Evolutionary conservation across 2,329 filamentous ascomycete species (phyloP).

Genomic region (Taxawa tesnikishii): DNA sequence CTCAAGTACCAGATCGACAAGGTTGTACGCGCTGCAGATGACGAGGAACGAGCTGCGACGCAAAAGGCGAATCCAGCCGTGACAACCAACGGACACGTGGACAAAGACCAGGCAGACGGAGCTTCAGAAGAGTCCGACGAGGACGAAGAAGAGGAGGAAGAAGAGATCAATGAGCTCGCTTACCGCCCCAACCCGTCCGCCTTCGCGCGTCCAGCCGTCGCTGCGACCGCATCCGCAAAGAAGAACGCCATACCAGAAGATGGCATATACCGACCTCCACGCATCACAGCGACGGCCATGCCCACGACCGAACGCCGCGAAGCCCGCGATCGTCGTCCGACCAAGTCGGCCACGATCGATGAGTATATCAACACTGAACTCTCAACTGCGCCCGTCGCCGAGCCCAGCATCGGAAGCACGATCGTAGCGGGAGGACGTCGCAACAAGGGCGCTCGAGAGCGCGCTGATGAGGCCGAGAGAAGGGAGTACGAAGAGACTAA

Average conservation of each 20-base stretch:
- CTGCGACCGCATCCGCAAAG: slow-evolving; percentile 14
- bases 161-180: slow-evolving; percentile 44
- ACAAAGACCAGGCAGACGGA: slow-evolving; percentile 12
- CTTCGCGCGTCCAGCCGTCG: slow-evolving; percentile 19
- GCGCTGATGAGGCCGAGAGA: slow-evolving; percentile 65
- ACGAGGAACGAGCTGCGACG: slow-evolving; percentile 42
- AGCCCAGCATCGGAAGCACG: slow-evolving; percentile 86
- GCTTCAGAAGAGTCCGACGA: slow-evolving; percentile 21
- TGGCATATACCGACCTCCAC: slow-evolving; percentile 79
- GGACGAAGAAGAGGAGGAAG: slow-evolving; percentile 25
- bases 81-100: slow-evolving; percentile 17
- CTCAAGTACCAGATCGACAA: slow-evolving; percentile 95
- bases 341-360: slow-evolving; percentile 75
- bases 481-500: slow-evolving; percentile 85
- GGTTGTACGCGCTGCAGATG: slow-evolving; percentile 75
- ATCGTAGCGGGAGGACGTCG: slow-evolving; percentile 64
- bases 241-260: slow-evolving; percentile 29
- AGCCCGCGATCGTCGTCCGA: slow-evolving; percentile 50
- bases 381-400: slow-evolving; percentile 64
- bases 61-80: slow-evolving; percentile 22
- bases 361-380: slow-evolving; percentile 84
- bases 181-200: slow-evolving; percentile 49
- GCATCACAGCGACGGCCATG: slow-evolving; percentile 78
- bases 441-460: slow-evolving; percentile 64
- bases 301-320: slow-evolving; percentile 41